Conservation (phyloP, 192 early-diverging fungal genomes). For the Globomyces pollinis-pini region DNA sequence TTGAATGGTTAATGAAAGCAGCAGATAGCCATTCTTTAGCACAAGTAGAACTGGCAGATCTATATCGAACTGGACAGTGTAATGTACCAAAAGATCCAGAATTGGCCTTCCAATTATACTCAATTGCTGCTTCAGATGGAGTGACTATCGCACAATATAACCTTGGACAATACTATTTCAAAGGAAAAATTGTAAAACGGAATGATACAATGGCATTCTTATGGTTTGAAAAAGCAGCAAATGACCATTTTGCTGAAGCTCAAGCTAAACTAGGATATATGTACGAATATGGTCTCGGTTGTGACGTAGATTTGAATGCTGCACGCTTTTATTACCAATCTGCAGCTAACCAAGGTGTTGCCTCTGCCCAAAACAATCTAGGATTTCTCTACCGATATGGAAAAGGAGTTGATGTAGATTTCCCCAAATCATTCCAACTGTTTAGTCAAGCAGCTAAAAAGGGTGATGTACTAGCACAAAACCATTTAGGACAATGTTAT, state of each 20-base stretch:
- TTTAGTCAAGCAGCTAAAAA: not conserved
- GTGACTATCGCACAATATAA: not conserved
- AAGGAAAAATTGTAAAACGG: not conserved
- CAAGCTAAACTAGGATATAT: not conserved
- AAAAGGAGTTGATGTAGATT: not conserved
- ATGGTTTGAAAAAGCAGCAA: not conserved
- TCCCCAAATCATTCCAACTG: not conserved
- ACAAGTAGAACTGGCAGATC: not conserved
- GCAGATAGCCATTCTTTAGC: not conserved
- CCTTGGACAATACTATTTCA: not conserved
- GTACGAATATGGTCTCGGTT: not conserved
- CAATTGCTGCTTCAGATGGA: not conserved
- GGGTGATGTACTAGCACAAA: not conserved
- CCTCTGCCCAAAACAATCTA: slow-evolving; percentile 10
- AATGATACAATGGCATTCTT: not conserved
- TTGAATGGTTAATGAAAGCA: not conserved
- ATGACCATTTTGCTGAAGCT: not conserved
- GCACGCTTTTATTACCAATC: not conserved
- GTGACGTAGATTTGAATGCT: not conserved
- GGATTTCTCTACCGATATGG: slow-evolving; percentile 2
- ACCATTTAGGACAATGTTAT: slow-evolving; percentile 10
- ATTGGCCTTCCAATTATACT: not conserved
- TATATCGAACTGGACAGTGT: not conserved
- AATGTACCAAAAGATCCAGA: not conserved
- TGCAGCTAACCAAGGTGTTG: not conserved